Percentiles rank a stretch among this genome's conserved stretches.
phyloP scores from a whole-genome alignment of 2,329 filamentous ascomycete species.

The Nemania sp. region DNA sequence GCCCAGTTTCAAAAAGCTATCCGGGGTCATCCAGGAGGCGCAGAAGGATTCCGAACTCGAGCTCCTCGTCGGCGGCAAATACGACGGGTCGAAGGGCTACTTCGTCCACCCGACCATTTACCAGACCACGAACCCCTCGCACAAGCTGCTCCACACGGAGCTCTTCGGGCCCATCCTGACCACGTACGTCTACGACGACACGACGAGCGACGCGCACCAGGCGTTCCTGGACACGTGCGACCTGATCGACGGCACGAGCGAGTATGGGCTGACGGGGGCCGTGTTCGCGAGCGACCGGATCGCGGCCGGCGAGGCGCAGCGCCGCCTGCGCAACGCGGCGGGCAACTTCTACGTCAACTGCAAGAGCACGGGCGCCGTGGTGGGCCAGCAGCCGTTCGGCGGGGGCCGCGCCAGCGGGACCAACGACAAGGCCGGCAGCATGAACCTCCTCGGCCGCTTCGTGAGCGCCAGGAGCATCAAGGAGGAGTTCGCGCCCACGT shows the following conservation, averaged over 20 bases:
- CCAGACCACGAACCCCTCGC: slow-evolving; percentile 71
- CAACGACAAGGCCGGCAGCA: slow-evolving; percentile 74
- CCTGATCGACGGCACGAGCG: slow-evolving; percentile 71
- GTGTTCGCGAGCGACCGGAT: slow-evolving; percentile 73
- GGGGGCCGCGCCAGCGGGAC: slow-evolving; percentile 70
- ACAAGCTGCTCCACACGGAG: slow-evolving; percentile 76
- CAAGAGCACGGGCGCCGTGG: slow-evolving; percentile 76
- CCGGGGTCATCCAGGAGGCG: slow-evolving; percentile 76
- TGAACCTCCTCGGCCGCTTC: slow-evolving; percentile 66
- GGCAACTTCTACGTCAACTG: slow-evolving; percentile 89
- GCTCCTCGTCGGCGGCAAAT: slow-evolving; percentile 74
- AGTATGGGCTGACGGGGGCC: slow-evolving; percentile 78
- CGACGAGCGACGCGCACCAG: slow-evolving; percentile 49
- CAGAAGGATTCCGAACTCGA: slow-evolving; percentile 74
- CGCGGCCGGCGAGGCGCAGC: slow-evolving; percentile 69
- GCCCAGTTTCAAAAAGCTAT: slow-evolving; percentile 79
- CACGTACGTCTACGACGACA: slow-evolving; percentile 78
- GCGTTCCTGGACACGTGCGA: slow-evolving; percentile 64
- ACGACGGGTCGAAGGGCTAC: slow-evolving; percentile 79
- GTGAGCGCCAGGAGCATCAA: slow-evolving; percentile 71
- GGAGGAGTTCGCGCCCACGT: slow-evolving; percentile 73
- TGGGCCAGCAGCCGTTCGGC: slow-evolving; percentile 74
- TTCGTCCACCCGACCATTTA: slow-evolving; percentile 86
- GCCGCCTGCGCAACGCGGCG: slow-evolving; percentile 71
- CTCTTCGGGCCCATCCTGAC: slow-evolving; percentile 63